phyloP scores from a whole-genome alignment of 2,329 filamentous ascomycete species.

The Fusarium euwallaceae region DNA sequence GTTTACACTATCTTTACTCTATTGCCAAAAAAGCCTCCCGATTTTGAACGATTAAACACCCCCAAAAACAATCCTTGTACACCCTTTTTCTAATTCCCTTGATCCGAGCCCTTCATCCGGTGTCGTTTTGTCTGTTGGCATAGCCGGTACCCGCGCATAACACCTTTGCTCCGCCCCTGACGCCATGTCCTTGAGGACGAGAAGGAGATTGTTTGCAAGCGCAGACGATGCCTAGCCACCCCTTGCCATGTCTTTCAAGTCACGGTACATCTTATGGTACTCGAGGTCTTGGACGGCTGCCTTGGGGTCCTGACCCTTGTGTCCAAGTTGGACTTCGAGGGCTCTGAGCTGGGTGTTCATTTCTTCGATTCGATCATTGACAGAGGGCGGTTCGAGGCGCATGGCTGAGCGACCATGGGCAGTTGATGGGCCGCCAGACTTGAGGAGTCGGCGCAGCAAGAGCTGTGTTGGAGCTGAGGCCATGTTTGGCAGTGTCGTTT shows the following conservation, averaged over 20 bases:
- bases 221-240: neutral
- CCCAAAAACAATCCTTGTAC: neutral
- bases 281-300: neutral
- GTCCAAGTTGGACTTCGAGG: neutral
- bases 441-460: neutral
- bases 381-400: neutral
- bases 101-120: neutral
- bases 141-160: neutral
- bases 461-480: neutral
- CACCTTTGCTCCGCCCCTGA: neutral
- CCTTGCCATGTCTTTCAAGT: neutral
- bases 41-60: neutral
- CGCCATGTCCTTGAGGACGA: neutral
- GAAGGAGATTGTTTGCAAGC: neutral
- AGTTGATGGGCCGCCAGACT: neutral
- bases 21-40: neutral
- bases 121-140: neutral
- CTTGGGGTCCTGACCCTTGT: neutral
- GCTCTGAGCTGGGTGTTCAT: neutral
- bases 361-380: neutral
- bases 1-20: neutral
- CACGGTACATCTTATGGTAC: neutral
- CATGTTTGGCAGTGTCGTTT: neutral
- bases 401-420: neutral
- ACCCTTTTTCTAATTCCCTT: neutral